Evolutionary conservation across 2,329 filamentous ascomycete genomes (phyloP), one percentile per base, ranked within the genome.

Genomic region (Hypoxylon sp.): DNA sequence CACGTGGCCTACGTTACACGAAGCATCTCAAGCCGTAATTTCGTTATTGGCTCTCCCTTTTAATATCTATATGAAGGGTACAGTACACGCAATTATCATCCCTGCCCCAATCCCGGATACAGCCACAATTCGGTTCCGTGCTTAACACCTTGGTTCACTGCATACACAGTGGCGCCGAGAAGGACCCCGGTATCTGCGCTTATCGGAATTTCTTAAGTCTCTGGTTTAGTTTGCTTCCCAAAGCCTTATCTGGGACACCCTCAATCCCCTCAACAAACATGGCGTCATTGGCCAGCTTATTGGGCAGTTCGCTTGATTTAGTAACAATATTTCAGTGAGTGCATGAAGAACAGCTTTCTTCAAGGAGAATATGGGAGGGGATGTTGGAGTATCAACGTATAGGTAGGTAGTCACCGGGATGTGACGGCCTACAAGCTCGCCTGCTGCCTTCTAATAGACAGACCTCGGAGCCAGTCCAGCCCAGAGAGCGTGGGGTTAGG

Each of bases 151-250:
- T 44, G 39, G 17, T 44, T 44, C 39, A 19, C 39, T 22, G 39
- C 39, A 44, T 44, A 44, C 9, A 22, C 3, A 19, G 39, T 44
- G 52, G 50, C 50, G 50, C 11, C 17, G 50, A 13, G 31, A n/a
- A 29, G 52, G 35, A 54, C 44, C 35, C 17, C 24, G 31, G 31
- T 22, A 53, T 6, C 11, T 26, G 52, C 19, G 31, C n/a, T 42
- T 42, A 22, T 54, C 35, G 35, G 35, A 19, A 54, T 54, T 54
- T 39, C 17, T n/a, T 22, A 19, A 22, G n/a, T 44, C 14, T 44
- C 39, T 44, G 17, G 22, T 44, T 44, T n/a, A 17, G 39, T 22
- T 22, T 44, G 39, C 39, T 54, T 42, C 8, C n/a, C 37, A 9
- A 10, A 54, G 35, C 35, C 35, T n/a, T n/a, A 17, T 13, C 22